Evolutionary conservation across 2,329 filamentous ascomycete species (phyloP), one percentile per base, ranked within the genome.

Genomic region (Hymenoscyphus repandus): DNA sequence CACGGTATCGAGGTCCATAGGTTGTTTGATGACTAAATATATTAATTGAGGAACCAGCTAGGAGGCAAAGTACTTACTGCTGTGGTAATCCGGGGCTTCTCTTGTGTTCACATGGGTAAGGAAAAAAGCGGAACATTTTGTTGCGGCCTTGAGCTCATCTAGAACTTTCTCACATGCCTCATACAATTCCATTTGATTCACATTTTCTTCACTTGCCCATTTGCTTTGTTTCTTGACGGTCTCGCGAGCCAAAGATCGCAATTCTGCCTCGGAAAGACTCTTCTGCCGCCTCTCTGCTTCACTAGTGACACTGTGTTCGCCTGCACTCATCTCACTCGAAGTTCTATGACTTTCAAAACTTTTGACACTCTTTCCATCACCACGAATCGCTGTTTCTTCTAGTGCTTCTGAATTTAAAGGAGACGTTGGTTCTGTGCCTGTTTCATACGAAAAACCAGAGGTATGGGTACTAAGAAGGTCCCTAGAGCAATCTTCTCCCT

Each of bases 1-100:
- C 90, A 99, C 97, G 42, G 85, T 86, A 34, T 93, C 93, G 51
- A 99, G 83, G 67, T 99, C 93, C 93, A 99, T 99, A 1, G 93
- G 93, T 42, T 91, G 87, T 70, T 95, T 96, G 70, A 97, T 96
- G 59, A 89, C 86, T 90, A 70, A 20, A 73, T 77, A 62, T 67
- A 56, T 47, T 36, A 27, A 3, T 30, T 32, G 15, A 5, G 10
- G 27, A 36, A 6, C 12, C 34, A 38, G 13, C 31, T 34, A 20
- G 13, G 42, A 18, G 20, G 27, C 7, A 17, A 30, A 31, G 32
- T 59, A 71, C 83, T 85, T 82, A 86, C 93, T 82, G 60, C 82
- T 86, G 69, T 95, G 90, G 70, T 99, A 99, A 70, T 97, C 91
- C 18, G 92, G 93, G 11, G 90, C 93, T 68, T 99, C 93, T 62